Evolutionary conservation across 805 yeast genomes (phyloP).

Genomic region (Saturnispora silvae): DNA sequence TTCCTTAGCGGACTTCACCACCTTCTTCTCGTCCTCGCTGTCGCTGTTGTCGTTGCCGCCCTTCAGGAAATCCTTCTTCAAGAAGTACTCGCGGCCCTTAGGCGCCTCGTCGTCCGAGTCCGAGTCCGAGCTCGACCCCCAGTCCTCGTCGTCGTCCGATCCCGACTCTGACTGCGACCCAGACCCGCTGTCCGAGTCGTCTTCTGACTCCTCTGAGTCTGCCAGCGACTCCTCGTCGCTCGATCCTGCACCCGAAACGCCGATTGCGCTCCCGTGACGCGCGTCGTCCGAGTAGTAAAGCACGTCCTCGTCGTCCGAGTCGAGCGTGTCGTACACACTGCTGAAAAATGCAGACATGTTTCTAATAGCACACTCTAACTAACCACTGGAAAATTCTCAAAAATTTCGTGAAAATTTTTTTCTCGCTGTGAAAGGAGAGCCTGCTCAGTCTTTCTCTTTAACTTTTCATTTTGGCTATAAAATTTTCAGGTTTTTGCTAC

Average conservation of each 20-base stretch:
- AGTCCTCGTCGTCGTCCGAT: constrained; percentile 16
- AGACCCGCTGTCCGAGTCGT: constrained; percentile 5
- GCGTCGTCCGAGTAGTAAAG: constrained; percentile 53
- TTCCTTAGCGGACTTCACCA: constrained; percentile 89
- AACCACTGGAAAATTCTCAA: neutral
- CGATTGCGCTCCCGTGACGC: constrained; percentile 27
- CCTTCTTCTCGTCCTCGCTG: constrained; percentile 59
- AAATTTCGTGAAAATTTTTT: constrained; percentile 7
- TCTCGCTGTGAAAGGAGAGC: neutral
- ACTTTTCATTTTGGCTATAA: no score
- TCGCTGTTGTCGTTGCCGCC: constrained; percentile 28
- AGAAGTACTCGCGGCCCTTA: constrained; percentile 27
- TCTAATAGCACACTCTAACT: neutral
- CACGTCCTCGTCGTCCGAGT: constrained; percentile 41
- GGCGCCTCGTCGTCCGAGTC: constrained; percentile 24
- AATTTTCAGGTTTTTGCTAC: neutral
- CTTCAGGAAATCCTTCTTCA: constrained; percentile 27
- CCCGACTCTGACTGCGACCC: neutral
- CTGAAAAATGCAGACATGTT: constrained; percentile 89
- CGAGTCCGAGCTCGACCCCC: constrained; percentile 13
- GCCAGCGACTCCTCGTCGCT: constrained; percentile 29
- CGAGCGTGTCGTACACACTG: constrained; percentile 41
- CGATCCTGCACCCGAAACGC: constrained; percentile 11
- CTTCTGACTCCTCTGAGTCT: constrained; percentile 14
- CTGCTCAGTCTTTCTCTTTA: neutral